Evolutionary conservation across 495 filamentous ascomycete genomes (phyloP).

Genomic region (Penicillium coprophilum): DNA sequence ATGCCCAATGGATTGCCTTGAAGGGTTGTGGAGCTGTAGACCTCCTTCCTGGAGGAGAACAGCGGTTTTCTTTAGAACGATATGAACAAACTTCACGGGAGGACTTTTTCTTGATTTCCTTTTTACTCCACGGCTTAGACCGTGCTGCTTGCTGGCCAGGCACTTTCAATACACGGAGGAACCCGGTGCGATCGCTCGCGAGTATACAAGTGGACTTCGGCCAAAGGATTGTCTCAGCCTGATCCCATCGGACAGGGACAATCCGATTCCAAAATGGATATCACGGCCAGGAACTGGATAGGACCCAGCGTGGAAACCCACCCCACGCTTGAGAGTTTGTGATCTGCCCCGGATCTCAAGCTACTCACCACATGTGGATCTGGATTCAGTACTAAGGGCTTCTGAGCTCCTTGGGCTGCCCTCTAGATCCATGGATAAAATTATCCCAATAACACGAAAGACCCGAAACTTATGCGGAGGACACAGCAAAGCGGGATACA

Average conservation of each 20-base stretch:
- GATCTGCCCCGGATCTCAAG: slow-evolving; percentile 3
- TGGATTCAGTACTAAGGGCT: neutral
- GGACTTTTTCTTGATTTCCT: slow-evolving; percentile 5
- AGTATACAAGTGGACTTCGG: neutral
- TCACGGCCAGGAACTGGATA: slow-evolving; percentile 8
- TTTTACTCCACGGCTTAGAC: neutral
- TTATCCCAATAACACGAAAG: slow-evolving; percentile 1
- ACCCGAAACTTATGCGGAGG: slow-evolving; percentile 12
- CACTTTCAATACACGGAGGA: slow-evolving; percentile 6
- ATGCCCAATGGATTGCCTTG: slow-evolving; percentile 38
- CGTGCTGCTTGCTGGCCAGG: slow-evolving; percentile 8
- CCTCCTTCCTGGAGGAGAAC: neutral
- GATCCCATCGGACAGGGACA: neutral
- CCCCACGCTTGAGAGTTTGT: slow-evolving; percentile 1
- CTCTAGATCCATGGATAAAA: neutral
- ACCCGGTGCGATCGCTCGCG: slow-evolving; percentile 1
- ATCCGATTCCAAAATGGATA: neutral
- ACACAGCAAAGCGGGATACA: slow-evolving; percentile 4
- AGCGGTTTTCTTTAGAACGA: neutral
- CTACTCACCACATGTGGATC: neutral
- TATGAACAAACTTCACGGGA: slow-evolving; percentile 4
- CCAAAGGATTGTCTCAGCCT: slow-evolving; percentile 5
- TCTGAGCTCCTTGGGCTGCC: neutral
- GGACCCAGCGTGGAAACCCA: slow-evolving; percentile 5
- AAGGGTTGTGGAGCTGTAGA: slow-evolving; percentile 18